phyloP scores from a whole-genome alignment of 192 early-diverging fungal species.

The Spizellomyces sp. region DNA sequence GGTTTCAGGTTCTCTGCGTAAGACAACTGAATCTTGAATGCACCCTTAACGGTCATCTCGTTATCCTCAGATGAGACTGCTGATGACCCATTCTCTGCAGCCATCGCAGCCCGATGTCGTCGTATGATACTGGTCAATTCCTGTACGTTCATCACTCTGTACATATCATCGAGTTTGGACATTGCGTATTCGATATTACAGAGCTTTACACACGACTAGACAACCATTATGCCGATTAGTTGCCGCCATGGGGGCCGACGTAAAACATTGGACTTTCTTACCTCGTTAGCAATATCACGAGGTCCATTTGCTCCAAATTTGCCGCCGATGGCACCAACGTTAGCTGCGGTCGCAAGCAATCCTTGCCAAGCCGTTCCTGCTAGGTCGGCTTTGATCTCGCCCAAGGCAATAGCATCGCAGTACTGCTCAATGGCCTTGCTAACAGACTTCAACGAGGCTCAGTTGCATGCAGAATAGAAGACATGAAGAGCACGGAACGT shows the following conservation, averaged over 20 bases:
- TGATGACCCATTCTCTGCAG: constrained; percentile 26
- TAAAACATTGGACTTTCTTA: too few species aligned
- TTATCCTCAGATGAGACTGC: constrained; percentile 21
- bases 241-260: too few species aligned
- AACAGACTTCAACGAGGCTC: constrained; percentile 28
- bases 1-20: constrained; percentile 63
- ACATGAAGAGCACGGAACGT: too few species aligned
- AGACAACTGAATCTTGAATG: constrained; percentile 49
- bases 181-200: constrained; percentile 60
- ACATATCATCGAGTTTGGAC: constrained; percentile 56
- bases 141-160: constrained; percentile 53
- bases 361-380: constrained; percentile 29
- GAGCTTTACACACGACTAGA: constrained; percentile 58
- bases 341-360: constrained; percentile 34
- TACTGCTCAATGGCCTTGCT: constrained; percentile 59
- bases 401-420: constrained; percentile 56
- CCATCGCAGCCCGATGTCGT: constrained; percentile 48
- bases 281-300: constrained; percentile 52
- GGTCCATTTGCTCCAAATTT: constrained; percentile 39
- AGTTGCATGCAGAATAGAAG: too few species aligned
- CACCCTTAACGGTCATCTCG: constrained; percentile 41
- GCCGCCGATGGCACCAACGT: constrained; percentile 22
- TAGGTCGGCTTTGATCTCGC: constrained; percentile 32
- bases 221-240: neutral
- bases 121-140: constrained; percentile 41